A percentile compares a stretch with the other conserved stretches of the same genome.
These are phyloP conservation scores for Candida tibetensis DNA, from an alignment of 805 yeast species.

Conservation along the genomic window DNA sequence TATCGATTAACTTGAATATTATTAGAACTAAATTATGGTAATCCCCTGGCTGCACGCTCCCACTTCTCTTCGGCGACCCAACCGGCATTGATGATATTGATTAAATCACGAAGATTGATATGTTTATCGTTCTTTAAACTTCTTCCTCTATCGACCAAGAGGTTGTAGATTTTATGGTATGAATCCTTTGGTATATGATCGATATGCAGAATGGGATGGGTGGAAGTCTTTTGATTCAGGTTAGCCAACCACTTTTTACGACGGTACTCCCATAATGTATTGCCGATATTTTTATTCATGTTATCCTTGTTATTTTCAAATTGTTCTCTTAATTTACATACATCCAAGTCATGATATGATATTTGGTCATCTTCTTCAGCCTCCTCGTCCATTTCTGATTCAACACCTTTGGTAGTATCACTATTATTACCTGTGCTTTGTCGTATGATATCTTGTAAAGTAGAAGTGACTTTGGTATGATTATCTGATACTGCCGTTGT, in stretches of 20 bases:
- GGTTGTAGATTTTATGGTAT: conserved; percentile 62
- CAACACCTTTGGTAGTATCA: conserved; percentile 10
- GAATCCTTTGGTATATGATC: conserved; percentile 46
- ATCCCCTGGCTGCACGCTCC: conserved; percentile 51
- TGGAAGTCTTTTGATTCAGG: conserved; percentile 26
- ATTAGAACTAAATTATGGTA: too few relatives aligned
- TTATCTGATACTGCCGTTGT: conserved; percentile 12
- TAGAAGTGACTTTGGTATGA: conserved; percentile 5
- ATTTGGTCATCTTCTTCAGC: conserved; percentile 9
- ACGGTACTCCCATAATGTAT: conserved; percentile 65
- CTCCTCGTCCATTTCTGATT: conserved; percentile 11
- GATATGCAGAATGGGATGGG: conserved; percentile 17
- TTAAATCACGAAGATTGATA: conserved; percentile 69
- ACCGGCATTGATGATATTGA: conserved; percentile 73
- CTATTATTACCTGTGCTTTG: conserved; percentile 12
- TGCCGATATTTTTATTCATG: conserved; percentile 40
- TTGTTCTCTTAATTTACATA: conserved; percentile 27
- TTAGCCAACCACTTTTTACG: conserved; percentile 61
- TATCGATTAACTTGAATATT: too few relatives aligned
- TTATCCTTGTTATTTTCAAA: conserved; percentile 20
- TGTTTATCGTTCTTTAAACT: conserved; percentile 57
- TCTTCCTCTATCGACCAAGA: conserved; percentile 67
- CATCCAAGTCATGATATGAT: conserved; percentile 24
- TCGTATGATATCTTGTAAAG: conserved; percentile 23
- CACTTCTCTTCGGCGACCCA: conserved; percentile 81